Evolutionary conservation across 2,329 filamentous ascomycete species (phyloP), one percentile per base, ranked within the genome.

Genomic region (Phialophora macrospora): DNA sequence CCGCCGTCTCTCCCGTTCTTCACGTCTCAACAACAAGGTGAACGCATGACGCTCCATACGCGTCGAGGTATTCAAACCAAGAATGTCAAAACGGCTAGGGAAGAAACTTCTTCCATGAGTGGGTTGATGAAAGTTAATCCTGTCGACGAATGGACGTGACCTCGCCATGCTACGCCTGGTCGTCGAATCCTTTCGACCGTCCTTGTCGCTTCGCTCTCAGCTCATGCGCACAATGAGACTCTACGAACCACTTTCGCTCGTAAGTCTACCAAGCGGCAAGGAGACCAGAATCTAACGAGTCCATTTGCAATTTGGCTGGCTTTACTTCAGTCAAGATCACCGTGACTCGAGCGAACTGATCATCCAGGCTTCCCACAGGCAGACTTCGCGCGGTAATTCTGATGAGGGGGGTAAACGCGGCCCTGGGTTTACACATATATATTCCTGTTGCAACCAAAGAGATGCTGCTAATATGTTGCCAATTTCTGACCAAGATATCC

Each of bases 381-480:
- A 22, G 22, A 17, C n/a, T 3, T 26, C 3, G 14, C 48, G n/a
- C 26, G 5, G 48, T 26, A 5, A 12, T 26, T 24, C 12, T 14
- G 48, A 26, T 3, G 14, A 28, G 22, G 20, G 26, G 22, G 5
- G 1, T 12, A 52, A 52, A 52, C 48, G 38, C 17, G 14, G 6
- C 17, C 17, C 46, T 49, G 24, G 34, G 56, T 38, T 24, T 34
- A 49, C 30, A 51, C 28, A 17, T 30, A n/a, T 55, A 32, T 55
- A 51, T 51, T 34, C 41, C n/a, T 7, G 11, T 20, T 14, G 44
- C 58, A 60, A 60, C 58, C 38, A 52, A 52, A 24, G 48, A 52
- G 58, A 60, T 54, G 48, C 28, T 60, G 58, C 30, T 62, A 62
- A 62, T 62, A 55, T 62, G 49, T 34, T 41, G 51, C 59, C 51